These are phyloP conservation scores for Pichia norvegensis DNA, from an alignment of 1,139 yeast species.

Conservation along the genomic window DNA sequence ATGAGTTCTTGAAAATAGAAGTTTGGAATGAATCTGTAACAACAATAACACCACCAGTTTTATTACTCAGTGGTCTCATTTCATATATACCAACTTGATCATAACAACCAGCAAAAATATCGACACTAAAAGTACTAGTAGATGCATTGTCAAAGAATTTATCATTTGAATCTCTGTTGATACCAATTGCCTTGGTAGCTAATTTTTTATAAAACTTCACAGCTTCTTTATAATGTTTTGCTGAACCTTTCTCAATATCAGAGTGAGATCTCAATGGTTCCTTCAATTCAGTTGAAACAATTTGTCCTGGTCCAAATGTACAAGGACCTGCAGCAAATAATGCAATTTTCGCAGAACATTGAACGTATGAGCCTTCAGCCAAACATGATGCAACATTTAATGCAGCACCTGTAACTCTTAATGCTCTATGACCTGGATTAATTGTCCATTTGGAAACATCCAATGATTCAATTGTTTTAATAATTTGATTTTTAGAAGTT, in stretches of 20 bases:
- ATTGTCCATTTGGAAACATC: slow-evolving; percentile 89
- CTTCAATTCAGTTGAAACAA: slow-evolving; percentile 83
- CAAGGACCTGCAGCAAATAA: slow-evolving; percentile 94
- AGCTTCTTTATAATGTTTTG: slow-evolving; percentile 90
- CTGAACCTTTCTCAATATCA: slow-evolving; percentile 84
- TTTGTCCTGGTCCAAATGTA: slow-evolving; percentile 90
- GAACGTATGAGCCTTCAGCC: slow-evolving; percentile 79
- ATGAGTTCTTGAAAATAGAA: slow-evolving; percentile 90
- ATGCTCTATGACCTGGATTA: slow-evolving; percentile 77
- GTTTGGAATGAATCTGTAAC: slow-evolving; percentile 95
- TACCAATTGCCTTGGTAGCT: slow-evolving; percentile 57
- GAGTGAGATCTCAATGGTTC: slow-evolving; percentile 97
- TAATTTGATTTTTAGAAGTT: slow-evolving; percentile 80
- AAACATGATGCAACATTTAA: slow-evolving; percentile 75
- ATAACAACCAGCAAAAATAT: slow-evolving; percentile 93
- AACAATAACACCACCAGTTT: slow-evolving; percentile 89
- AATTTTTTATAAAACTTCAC: slow-evolving; percentile 73
- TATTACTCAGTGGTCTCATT: slow-evolving; percentile 82
- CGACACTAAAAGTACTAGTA: slow-evolving; percentile 79
- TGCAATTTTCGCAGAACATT: slow-evolving; percentile 85
- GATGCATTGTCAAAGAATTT: slow-evolving; percentile 34
- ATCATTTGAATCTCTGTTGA: slow-evolving; percentile 28
- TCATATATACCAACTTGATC: slow-evolving; percentile 98
- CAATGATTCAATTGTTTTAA: slow-evolving; percentile 71
- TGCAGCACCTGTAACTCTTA: slow-evolving; percentile 93